A percentile compares a stretch with the other conserved stretches of the same genome.
These are phyloP conservation scores for Arachis monticola DNA, from an alignment of 331 rosid species.

Conservation along the genomic window DNA sequence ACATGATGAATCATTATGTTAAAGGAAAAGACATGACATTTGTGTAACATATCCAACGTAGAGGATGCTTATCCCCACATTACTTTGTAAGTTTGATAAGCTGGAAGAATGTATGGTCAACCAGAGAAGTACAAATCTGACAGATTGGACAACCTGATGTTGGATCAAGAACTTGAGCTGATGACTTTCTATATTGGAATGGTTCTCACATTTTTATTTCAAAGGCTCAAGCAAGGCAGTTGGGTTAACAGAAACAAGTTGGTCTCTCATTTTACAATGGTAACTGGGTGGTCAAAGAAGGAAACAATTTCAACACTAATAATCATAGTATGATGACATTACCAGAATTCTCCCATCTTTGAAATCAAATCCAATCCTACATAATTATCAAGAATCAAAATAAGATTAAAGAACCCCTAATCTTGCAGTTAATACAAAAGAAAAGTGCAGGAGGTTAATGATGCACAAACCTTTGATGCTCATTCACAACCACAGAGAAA, in stretches of 20 bases:
- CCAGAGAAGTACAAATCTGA: conserved; percentile 23
- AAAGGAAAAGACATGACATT: conserved; percentile 18
- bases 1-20: neutral
- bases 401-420: neutral
- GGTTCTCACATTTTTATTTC: conserved; percentile 30
- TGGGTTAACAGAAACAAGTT: conserved; percentile 9
- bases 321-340: conserved; percentile 24
- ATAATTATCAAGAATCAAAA: conserved; percentile 12
- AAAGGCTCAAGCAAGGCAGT: conserved; percentile 27
- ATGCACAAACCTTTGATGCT: conserved; percentile 64
- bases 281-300: conserved; percentile 1
- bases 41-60: neutral
- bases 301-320: conserved; percentile 29
- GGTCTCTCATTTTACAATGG: conserved; percentile 18
- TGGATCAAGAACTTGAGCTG: conserved; percentile 17
- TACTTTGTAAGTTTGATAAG: conserved; percentile 15
- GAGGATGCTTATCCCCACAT: conserved; percentile 25
- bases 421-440: conserved; percentile 14
- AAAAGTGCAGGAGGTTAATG: neutral
- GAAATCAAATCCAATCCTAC: conserved; percentile 29
- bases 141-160: conserved; percentile 22
- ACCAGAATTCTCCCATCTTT: conserved; percentile 7
- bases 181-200: conserved; percentile 3
- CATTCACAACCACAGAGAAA: conserved; percentile 44
- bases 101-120: conserved; percentile 18